Conservation (phyloP, 1,284 basidiomycete species). For the Ganoderma boninense region DNA sequence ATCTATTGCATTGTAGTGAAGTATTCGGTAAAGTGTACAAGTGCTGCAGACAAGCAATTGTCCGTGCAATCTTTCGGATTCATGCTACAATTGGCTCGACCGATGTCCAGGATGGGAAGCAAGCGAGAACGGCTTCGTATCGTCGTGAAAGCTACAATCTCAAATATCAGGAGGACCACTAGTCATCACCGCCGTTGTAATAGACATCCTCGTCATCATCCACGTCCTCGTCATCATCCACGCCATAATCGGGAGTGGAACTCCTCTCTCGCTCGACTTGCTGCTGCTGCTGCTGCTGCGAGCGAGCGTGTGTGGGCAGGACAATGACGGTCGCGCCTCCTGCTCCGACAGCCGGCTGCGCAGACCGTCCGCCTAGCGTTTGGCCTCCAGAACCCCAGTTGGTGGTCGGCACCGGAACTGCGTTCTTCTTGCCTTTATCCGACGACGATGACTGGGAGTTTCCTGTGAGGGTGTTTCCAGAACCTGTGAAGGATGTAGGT, state of each 20-base stretch:
- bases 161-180: not conserved
- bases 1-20: conserved; percentile 25
- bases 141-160: not conserved
- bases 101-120: not conserved
- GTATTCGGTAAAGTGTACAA: no score
- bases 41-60: not conserved
- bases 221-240: conserved; percentile 78
- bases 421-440: conserved; percentile 65
- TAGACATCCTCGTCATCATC: no score
- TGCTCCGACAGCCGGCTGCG: conserved; percentile 54
- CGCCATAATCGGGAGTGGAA: conserved; percentile 79
- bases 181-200: conserved; percentile 71
- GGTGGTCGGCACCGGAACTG: conserved; percentile 41
- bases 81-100: not conserved
- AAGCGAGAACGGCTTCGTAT: not conserved
- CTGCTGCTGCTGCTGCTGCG: conserved; percentile 41
- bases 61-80: not conserved
- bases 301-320: conserved; percentile 47
- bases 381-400: conserved; percentile 66
- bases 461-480: conserved; percentile 86
- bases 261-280: conserved; percentile 56
- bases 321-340: conserved; percentile 61
- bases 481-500: conserved; percentile 82
- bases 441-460: conserved; percentile 40
- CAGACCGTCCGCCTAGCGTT: conserved; percentile 54